Evolutionary conservation across 208 protist genomes (phyloP).

Genomic region (Angomonas ambiguus): DNA sequence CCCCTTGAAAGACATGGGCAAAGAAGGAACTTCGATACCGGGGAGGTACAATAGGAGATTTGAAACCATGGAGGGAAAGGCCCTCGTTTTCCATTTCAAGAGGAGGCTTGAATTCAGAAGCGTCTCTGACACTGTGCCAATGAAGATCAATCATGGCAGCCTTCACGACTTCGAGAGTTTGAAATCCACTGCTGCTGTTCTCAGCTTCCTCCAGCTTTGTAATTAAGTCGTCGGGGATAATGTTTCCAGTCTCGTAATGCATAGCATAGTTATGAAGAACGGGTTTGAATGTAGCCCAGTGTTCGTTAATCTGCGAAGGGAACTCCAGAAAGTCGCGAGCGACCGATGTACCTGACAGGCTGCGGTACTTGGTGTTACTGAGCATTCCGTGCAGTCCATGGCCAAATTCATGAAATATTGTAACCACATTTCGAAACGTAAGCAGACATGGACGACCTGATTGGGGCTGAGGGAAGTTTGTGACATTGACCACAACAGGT

Average conservation of each 20-base stretch:
- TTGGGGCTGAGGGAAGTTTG: conserved; percentile 49
- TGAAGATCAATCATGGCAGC: conserved; percentile 48
- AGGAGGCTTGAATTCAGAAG: conserved; percentile 22
- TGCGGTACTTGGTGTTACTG: conserved; percentile 26
- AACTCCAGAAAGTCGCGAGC: conserved; percentile 79
- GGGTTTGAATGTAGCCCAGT: conserved; percentile 51
- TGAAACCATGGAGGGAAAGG: conserved; percentile 19
- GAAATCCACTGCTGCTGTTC: conserved; percentile 33
- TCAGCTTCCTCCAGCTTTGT: conserved; percentile 39
- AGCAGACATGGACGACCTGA: conserved; percentile 54
- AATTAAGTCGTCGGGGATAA: conserved; percentile 38
- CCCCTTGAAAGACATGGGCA: conserved; percentile 70
- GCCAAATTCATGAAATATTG: conserved; percentile 64
- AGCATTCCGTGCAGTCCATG: conserved; percentile 78
- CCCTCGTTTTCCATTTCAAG: conserved; percentile 30
- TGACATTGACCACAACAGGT: conserved; percentile 44
- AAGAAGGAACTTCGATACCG: conserved; percentile 55
- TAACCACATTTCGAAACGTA: conserved; percentile 50
- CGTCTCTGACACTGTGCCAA: conserved; percentile 43
- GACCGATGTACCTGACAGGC: conserved; percentile 53
- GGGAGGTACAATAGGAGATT: conserved; percentile 25
- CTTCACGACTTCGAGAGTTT: conserved; percentile 54
- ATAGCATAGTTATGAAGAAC: conserved; percentile 53
- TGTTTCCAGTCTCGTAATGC: conserved; percentile 58
- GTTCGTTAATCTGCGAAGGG: conserved; percentile 80